These are phyloP conservation scores for Aspergillus ostianus DNA, from an alignment of 495 filamentous ascomycete genomes.

Conservation along the genomic window DNA sequence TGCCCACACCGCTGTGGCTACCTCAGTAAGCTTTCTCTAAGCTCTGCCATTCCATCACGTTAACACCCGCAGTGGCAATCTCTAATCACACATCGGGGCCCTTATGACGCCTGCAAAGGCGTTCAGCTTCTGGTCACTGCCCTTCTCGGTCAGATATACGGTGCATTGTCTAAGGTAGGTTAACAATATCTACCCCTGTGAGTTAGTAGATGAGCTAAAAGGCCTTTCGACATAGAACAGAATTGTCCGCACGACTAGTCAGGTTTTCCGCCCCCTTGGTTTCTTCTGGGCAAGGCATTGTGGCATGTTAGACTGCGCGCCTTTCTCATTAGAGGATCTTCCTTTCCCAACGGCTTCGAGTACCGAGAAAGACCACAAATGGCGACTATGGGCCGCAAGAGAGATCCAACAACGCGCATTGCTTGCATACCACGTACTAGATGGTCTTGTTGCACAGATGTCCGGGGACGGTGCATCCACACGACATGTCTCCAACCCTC, in stretches of 20 bases:
- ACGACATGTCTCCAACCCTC: constrained; percentile 43
- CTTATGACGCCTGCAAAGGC: constrained; percentile 45
- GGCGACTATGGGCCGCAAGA: constrained; percentile 44
- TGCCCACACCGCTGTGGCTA: constrained; percentile 48
- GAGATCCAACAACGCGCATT: constrained; percentile 49
- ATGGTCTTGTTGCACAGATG: constrained; percentile 48
- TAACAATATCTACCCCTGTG: not conserved
- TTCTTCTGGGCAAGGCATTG: constrained; percentile 52
- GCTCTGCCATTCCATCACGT: not conserved
- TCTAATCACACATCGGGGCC: constrained; percentile 45
- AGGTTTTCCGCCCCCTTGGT: constrained; percentile 46
- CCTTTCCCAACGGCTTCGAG: constrained; percentile 32
- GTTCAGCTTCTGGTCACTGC: constrained; percentile 50
- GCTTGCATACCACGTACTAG: constrained; percentile 47
- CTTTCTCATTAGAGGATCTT: constrained; percentile 37
- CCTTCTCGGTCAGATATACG: constrained; percentile 47
- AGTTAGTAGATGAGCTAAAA: not conserved
- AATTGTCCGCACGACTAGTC: constrained; percentile 44
- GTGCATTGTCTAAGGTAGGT: constrained; percentile 41
- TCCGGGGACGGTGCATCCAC: constrained; percentile 44
- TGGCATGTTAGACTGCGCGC: constrained; percentile 41
- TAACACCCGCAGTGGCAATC: constrained; percentile 40
- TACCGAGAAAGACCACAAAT: constrained; percentile 40
- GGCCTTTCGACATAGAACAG: constrained; percentile 28
- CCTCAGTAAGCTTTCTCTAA: constrained; percentile 30